Conservation (phyloP, 225 moss, liverwort and hornwort species). For the Climacium dendroides region DNA sequence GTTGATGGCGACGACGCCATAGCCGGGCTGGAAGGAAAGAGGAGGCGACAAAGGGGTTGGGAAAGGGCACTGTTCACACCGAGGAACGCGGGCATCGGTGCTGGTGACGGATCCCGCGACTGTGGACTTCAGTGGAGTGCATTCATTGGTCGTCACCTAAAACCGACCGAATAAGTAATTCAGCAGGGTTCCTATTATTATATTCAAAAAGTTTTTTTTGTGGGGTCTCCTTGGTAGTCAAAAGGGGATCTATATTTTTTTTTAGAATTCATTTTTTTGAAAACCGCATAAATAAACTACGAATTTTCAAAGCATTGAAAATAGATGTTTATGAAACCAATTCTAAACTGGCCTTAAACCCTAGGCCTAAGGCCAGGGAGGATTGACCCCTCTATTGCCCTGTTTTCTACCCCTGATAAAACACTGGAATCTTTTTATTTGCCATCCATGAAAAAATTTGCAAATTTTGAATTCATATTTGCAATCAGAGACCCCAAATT, state of each 20-base stretch:
- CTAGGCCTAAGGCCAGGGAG: too few relatives aligned
- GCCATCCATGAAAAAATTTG: too few relatives aligned
- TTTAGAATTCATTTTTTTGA: not conserved
- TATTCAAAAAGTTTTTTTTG: not conserved
- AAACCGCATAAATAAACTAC: fast-evolving
- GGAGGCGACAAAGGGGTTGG: not conserved
- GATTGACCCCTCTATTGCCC: too few relatives aligned
- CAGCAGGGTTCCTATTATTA: too few relatives aligned
- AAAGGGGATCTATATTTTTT: not conserved
- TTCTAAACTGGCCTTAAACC: too few relatives aligned
- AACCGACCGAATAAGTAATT: not conserved
- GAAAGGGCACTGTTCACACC: not conserved
- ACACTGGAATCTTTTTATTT: too few relatives aligned
- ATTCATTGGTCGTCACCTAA: not conserved
- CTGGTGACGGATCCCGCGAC: not conserved
- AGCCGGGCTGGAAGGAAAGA: not conserved
- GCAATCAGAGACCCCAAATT: too few relatives aligned
- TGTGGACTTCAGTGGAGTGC: not conserved
- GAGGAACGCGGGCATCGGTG: not conserved
- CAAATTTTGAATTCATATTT: too few relatives aligned
- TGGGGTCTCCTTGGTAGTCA: too few relatives aligned
- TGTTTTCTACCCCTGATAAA: too few relatives aligned
- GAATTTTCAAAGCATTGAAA: not conserved
- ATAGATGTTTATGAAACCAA: too few relatives aligned
- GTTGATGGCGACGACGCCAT: not conserved